Percentiles rank a stretch among this genome's conserved stretches.
Evolutionary conservation across 2,329 filamentous ascomycete genomes (phyloP).

Genomic region (Epichloe gansuensis): DNA sequence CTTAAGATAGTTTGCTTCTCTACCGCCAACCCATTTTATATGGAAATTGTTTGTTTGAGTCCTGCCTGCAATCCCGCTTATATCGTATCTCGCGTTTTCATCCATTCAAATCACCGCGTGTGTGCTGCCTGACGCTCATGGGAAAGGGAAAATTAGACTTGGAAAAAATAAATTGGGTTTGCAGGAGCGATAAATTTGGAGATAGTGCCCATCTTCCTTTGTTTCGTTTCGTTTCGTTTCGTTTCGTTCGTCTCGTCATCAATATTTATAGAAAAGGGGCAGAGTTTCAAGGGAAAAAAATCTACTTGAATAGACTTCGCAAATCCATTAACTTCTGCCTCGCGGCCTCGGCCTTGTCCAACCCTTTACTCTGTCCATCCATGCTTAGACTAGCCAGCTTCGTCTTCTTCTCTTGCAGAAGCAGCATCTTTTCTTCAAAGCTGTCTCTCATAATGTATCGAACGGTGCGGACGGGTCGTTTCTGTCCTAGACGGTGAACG

Average conservation of each 20-base stretch:
- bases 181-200: not conserved
- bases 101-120: too few relatives aligned
- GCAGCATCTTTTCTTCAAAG: slow-evolving; percentile 89
- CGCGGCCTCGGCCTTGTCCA: slow-evolving; percentile 42
- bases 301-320: slow-evolving; percentile 43
- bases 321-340: slow-evolving; percentile 50
- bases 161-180: not conserved
- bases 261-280: not conserved
- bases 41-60: too few relatives aligned
- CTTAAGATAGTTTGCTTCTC: too few relatives aligned
- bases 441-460: slow-evolving; percentile 83
- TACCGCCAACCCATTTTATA: too few relatives aligned
- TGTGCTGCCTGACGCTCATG: too few relatives aligned
- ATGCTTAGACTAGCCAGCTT: slow-evolving; percentile 79
- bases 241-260: not conserved
- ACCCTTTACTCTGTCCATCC: slow-evolving; percentile 46
- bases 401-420: slow-evolving; percentile 85
- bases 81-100: too few relatives aligned
- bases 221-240: not conserved
- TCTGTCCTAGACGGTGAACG: slow-evolving; percentile 84
- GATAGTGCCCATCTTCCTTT: not conserved
- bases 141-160: not conserved
- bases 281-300: slow-evolving; percentile 4
- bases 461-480: slow-evolving; percentile 71
- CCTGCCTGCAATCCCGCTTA: too few relatives aligned